These are phyloP conservation scores for Vanrija sp. DNA, from an alignment of 1,284 basidiomycete genomes.

Conservation along the genomic window DNA sequence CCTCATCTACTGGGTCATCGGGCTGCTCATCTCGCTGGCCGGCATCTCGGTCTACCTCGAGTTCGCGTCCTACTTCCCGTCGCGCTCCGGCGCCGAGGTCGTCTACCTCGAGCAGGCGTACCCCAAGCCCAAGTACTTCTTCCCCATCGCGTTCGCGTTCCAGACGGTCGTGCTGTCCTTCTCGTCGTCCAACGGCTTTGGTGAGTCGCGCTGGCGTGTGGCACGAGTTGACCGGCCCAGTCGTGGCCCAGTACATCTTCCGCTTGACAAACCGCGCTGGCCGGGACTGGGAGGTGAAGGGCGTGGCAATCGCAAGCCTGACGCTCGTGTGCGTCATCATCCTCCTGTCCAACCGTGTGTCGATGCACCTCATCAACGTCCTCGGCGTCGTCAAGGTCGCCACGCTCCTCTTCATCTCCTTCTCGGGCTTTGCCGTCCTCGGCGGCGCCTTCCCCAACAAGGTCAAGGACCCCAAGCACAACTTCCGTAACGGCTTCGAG, in stretches of 20 bases:
- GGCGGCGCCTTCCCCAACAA: slow-evolving; percentile 44
- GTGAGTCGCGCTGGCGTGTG: too few species aligned
- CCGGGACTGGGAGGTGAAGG: slow-evolving; percentile 20
- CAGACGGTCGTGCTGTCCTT: slow-evolving; percentile 27
- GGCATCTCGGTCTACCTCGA: slow-evolving; percentile 31
- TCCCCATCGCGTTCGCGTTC: slow-evolving; percentile 28
- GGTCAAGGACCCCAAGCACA: slow-evolving; percentile 52
- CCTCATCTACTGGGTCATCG: slow-evolving; percentile 29
- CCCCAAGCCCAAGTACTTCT: slow-evolving; percentile 24
- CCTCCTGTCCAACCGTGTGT: not conserved
- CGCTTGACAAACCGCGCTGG: slow-evolving; percentile 14
- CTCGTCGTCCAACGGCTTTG: slow-evolving; percentile 20
- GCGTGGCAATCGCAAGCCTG: not conserved
- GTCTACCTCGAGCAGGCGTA: slow-evolving; percentile 38
- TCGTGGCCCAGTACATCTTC: slow-evolving; percentile 26
- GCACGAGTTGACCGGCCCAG: not conserved
- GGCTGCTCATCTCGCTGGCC: slow-evolving; percentile 19
- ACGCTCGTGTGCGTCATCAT: not conserved
- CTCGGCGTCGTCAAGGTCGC: slow-evolving; percentile 1
- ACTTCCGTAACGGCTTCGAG: slow-evolving; percentile 55
- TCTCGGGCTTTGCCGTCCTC: slow-evolving; percentile 55
- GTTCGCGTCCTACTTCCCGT: slow-evolving; percentile 26
- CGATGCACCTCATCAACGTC: not conserved
- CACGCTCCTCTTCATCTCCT: slow-evolving; percentile 35
- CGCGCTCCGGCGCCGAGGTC: slow-evolving; percentile 26